Conservation (phyloP, 768 basidiomycete species). For the Auricularia heimuer region DNA sequence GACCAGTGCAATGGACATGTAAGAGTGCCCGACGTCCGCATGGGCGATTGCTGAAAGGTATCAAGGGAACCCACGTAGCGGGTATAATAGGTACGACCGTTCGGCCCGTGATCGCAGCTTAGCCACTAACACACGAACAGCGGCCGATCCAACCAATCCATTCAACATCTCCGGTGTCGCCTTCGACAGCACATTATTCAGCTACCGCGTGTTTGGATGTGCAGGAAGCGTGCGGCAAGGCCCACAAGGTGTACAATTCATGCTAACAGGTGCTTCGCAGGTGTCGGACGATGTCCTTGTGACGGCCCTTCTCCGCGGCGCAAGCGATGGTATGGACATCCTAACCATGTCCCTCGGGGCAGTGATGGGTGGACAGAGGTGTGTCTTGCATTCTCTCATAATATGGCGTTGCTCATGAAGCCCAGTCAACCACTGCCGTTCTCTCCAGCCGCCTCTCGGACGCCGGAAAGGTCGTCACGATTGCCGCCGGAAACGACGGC, state of each 20-base stretch:
- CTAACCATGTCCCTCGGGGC: slow-evolving; percentile 60
- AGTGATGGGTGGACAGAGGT: slow-evolving; percentile 49
- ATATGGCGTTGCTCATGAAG: too few species aligned
- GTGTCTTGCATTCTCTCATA: too few species aligned
- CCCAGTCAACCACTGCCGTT: slow-evolving; percentile 36
- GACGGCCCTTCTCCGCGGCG: slow-evolving; percentile 41
- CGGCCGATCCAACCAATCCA: slow-evolving; percentile 47
- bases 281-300: slow-evolving; percentile 26
- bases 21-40: slow-evolving; percentile 1
- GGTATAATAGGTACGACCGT: slow-evolving; percentile 23
- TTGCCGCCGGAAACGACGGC: slow-evolving; percentile 49
- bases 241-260: slow-evolving; percentile 34
- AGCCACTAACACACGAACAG: slow-evolving; percentile 29
- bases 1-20: slow-evolving; percentile 36
- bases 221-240: slow-evolving; percentile 31
- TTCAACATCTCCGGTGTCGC: slow-evolving; percentile 67
- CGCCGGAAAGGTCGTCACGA: slow-evolving; percentile 50
- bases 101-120: not conserved
- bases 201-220: slow-evolving; percentile 58
- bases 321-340: slow-evolving; percentile 47
- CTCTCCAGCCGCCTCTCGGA: slow-evolving; percentile 49
- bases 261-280: slow-evolving; percentile 18
- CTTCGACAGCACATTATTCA: slow-evolving; percentile 42
- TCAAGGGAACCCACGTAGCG: slow-evolving; percentile 47
- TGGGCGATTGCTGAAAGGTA: not conserved